Conservation (phyloP, 2,329 filamentous ascomycete genomes). For the Trichoderma harzianum region DNA sequence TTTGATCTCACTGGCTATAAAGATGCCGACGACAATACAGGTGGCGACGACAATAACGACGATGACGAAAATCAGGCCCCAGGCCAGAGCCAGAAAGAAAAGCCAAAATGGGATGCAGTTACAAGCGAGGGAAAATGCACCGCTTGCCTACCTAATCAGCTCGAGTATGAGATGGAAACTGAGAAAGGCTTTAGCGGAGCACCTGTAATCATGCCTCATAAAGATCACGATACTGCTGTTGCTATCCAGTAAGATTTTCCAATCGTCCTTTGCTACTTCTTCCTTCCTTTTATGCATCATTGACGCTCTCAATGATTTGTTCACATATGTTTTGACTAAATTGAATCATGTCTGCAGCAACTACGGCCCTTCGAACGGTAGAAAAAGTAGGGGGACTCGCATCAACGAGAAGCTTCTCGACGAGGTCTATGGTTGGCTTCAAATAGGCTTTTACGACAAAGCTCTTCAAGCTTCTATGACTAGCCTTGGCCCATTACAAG, state of each 20-base stretch:
- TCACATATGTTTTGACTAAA: not conserved
- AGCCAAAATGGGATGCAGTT: not conserved
- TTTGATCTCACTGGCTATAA: not conserved
- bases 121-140: not conserved
- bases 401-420: not conserved
- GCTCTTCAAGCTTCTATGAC: not conserved
- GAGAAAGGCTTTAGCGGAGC: not conserved
- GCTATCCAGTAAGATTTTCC: not conserved
- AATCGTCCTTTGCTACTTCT: too few relatives aligned
- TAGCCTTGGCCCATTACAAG: not conserved
- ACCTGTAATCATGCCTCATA: not conserved
- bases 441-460: not conserved
- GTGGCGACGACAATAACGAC: not conserved
- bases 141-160: not conserved
- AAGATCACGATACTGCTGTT: not conserved
- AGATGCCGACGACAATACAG: not conserved
- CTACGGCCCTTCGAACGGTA: not conserved
- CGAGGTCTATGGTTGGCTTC: not conserved
- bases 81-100: not conserved
- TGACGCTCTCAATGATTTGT: not conserved
- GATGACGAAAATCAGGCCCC: not conserved
- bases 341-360: not conserved
- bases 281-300: not conserved
- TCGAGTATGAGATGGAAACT: not conserved
- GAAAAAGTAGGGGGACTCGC: not conserved